Base-by-base conservation (phyloP, 345 rosid species). In the Populus davidiana region DNA sequence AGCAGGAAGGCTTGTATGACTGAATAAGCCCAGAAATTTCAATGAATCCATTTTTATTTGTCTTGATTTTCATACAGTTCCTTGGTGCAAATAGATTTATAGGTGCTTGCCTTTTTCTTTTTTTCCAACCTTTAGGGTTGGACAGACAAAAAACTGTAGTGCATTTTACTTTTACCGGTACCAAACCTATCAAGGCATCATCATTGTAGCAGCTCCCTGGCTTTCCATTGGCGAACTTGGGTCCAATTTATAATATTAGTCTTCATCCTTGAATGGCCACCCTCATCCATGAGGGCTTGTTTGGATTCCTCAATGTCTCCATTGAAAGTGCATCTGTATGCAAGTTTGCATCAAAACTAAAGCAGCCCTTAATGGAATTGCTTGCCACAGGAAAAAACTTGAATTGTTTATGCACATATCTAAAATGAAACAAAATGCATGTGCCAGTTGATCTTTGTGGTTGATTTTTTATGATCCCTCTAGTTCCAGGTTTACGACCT, bases 1-100 rank as follows among this genome's bases (percentile, higher is more conserved):
- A 82, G 31, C 81, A 78, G 69, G 85, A 82, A 44, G 85, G 85
- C 47, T 70, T 82, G 69, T 71, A 78, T 44, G 81, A 78, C 64
- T 82, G 76, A 76, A 62, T 27, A 71, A 72, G 67, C 65, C 21
- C n/a, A 18, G 16, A 27, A 3, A 41, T 39, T 29, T 21, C 10
- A 20, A 39, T 41, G 12, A 10, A 21, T 20, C 16, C 43, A 4
- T 20, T 50, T n/a, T 72, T 36, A 5, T 69, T 59, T 7, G 21
- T 43, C n/a, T 13, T 25, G 0, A 29, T 64, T 66, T 36, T 17
- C 38, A 5, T 23, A 20, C 61, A 77, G 66, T 17, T 56, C 49
- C n/a, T 59, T 31, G 47, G 25, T 49, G 20, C 59, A 23, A 31
- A 59, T 59, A n/a, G 25, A 59, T 59, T 56, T n/a, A n/a, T 25